Base-by-base conservation (phyloP, 2,329 filamentous ascomycete species). In the Coccinonectria pachysandricola region DNA sequence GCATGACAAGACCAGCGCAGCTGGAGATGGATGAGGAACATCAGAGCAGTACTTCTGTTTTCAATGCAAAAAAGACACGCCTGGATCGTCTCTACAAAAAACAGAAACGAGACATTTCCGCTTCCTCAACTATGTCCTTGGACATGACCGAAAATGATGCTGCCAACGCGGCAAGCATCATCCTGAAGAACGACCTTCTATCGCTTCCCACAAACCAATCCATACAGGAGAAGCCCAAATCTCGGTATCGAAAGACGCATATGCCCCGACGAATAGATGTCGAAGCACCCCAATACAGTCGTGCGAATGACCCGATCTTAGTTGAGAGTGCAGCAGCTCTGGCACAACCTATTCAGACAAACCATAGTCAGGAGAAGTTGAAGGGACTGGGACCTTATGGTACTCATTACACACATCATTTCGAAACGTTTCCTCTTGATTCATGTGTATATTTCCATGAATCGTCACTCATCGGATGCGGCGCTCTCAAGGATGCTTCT, bases 351-450 rank as follows among this genome's bases (percentile, higher is more conserved):
- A 21, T 24, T 22, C 34, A 32, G 8, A 19, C 20, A 5, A 37
- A 43, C 12, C 15, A 21, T 15, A 39, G 48, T 6, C 36, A 38
- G 3, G 39, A 34, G 22, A 59, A 47, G 22, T 37, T 78, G n/a
- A 39, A 46, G 8, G 71, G 72, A 1, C 52, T 79, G 6, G 71
- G 67, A 0, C 68, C 71, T 1, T 75, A 71, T 43, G 74, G 74
- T 1, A 71, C 68, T 2, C 59, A 63, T 13, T 79, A 78, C 43
- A 68, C 71, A 0, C 62, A 68, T 17, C 65, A 79, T 41, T 79
- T 79, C 35, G 71, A 77, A 23, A 49, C 71, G 4, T 74, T 75
- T 27, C 72, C 73, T 11, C 51, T 79, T 15, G 63, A 68, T 19
- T 41, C 49, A 6, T 65, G 64, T 3, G 60, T 68, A 0, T 77